These are phyloP conservation scores for Ophiostoma quercus DNA, from an alignment of 2,329 filamentous ascomycete genomes.

Conservation along the genomic window DNA sequence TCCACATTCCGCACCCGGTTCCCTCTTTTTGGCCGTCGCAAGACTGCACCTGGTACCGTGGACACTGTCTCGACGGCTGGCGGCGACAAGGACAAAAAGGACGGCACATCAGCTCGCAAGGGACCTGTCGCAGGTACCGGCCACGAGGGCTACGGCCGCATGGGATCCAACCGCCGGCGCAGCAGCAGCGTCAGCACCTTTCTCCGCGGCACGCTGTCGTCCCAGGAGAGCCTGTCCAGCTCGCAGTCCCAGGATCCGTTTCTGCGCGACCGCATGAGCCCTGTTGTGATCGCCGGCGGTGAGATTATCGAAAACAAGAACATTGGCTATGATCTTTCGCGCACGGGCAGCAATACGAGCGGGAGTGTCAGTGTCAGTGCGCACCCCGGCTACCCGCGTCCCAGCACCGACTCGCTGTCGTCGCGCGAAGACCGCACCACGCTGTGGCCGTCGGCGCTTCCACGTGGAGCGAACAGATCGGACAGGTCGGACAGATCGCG, in stretches of 20 bases:
- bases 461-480: slow-evolving; percentile 32
- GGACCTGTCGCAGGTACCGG: slow-evolving; percentile 89
- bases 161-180: slow-evolving; percentile 57
- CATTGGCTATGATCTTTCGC: slow-evolving; percentile 25
- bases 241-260: slow-evolving; percentile 47
- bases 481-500: slow-evolving; percentile 20
- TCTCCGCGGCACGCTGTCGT: slow-evolving; percentile 43
- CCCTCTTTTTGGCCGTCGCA: slow-evolving; percentile 71
- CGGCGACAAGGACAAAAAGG: slow-evolving; percentile 56
- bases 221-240: slow-evolving; percentile 47
- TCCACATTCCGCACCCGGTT: slow-evolving; percentile 61
- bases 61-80: slow-evolving; percentile 38
- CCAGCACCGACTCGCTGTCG: slow-evolving; percentile 42
- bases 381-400: slow-evolving; percentile 31
- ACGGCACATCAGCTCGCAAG: slow-evolving; percentile 56
- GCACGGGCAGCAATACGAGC: not conserved
- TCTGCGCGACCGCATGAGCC: slow-evolving; percentile 57
- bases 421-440: slow-evolving; percentile 42
- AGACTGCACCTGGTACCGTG: slow-evolving; percentile 50
- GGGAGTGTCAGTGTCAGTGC: not conserved
- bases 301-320: slow-evolving; percentile 58
- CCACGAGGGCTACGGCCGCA: slow-evolving; percentile 75
- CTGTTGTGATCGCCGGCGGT: slow-evolving; percentile 61
- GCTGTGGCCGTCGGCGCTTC: slow-evolving; percentile 52
- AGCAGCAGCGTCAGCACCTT: slow-evolving; percentile 55